Evolutionary conservation across 495 filamentous ascomycete species (phyloP).

Genomic region (Beverwykella pulmonaria): DNA sequence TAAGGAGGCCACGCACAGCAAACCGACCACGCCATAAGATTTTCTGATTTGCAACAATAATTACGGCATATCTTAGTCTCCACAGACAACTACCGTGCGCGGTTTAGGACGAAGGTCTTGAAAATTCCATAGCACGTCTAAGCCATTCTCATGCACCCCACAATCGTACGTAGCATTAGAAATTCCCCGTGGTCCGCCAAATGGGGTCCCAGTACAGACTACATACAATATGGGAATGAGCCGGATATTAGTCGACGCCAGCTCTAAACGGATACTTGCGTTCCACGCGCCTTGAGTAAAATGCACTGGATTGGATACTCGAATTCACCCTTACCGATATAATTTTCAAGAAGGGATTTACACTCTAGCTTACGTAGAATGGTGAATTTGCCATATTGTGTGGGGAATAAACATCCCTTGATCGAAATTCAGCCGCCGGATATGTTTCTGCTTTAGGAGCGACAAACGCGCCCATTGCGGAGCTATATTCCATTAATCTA

Average conservation of each 20-base stretch:
- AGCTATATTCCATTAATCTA: background rate
- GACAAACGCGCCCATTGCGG: background rate
- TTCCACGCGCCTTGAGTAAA: background rate
- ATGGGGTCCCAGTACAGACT: background rate
- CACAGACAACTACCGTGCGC: background rate
- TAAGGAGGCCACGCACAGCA: background rate
- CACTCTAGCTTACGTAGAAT: background rate
- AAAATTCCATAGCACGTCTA: background rate
- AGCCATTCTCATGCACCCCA: background rate
- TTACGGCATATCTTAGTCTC: background rate
- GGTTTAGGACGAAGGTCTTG: background rate
- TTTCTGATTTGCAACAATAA: too few relatives aligned
- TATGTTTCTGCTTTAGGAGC: background rate
- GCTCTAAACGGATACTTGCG: background rate
- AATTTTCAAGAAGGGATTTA: background rate
- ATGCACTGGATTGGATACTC: background rate
- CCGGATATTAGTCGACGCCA: background rate
- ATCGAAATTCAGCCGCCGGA: conserved; percentile 8
- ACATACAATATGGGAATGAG: background rate
- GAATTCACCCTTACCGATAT: background rate
- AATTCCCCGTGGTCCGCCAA: background rate
- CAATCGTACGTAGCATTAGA: background rate
- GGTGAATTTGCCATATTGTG: background rate
- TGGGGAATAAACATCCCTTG: background rate
- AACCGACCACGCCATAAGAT: too few relatives aligned